phyloP scores from a whole-genome alignment of 495 filamentous ascomycete species.

The Neurospora tetraspora region DNA sequence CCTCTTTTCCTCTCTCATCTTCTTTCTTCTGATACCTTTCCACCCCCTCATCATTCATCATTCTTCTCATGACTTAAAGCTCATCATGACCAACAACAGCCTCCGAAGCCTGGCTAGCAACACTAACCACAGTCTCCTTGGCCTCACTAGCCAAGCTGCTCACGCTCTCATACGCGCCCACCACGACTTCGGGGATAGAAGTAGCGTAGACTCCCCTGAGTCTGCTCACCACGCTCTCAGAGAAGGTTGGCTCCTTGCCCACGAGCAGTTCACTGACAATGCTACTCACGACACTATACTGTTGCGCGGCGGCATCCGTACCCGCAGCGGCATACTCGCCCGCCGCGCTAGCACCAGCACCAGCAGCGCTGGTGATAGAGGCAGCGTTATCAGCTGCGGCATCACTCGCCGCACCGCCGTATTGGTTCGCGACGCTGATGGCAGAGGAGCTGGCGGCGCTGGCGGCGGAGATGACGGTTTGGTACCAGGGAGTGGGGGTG shows the following conservation, averaged over 20 bases:
- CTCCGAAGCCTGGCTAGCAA: conserved; percentile 11
- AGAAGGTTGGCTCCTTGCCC: conserved; percentile 73
- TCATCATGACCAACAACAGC: conserved; percentile 2
- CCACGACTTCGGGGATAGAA: conserved; percentile 4
- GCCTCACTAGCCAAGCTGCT: conserved; percentile 28
- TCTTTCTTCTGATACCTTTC: background rate
- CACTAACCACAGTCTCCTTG: conserved; percentile 17
- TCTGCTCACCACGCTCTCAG: conserved; percentile 66
- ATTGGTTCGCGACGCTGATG: conserved; percentile 12
- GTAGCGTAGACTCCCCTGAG: conserved; percentile 51
- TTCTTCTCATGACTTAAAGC: background rate
- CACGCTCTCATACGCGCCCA: conserved; percentile 5
- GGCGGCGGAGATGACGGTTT: conserved; percentile 28
- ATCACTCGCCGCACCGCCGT: conserved; percentile 19
- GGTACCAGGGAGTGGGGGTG: conserved; percentile 48
- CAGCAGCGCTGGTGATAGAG: conserved; percentile 40
- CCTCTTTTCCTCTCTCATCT: too few species aligned
- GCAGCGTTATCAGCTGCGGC: conserved; percentile 20
- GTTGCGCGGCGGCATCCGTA: conserved; percentile 40
- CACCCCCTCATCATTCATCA: background rate
- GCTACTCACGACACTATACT: conserved; percentile 59
- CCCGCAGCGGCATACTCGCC: conserved; percentile 46
- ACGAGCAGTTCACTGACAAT: conserved; percentile 67
- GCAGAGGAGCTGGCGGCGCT: conserved; percentile 17
- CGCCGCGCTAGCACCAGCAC: background rate